Conservation (phyloP, 495 filamentous ascomycete genomes). For the Aspergillus saccharolyticus region DNA sequence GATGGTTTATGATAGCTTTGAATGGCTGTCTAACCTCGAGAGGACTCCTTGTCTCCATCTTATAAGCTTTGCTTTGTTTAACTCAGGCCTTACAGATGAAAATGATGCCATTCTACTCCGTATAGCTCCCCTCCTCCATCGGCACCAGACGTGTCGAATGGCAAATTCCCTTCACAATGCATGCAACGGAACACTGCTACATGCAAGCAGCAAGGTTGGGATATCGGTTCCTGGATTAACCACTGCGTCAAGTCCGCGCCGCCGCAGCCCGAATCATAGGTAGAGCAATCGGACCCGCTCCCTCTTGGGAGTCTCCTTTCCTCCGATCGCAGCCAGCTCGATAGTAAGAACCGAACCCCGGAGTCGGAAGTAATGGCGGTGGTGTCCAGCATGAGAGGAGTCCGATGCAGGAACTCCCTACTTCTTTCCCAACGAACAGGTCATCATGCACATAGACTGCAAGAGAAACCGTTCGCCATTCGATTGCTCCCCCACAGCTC, state of each 20-base stretch:
- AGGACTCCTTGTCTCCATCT: background rate
- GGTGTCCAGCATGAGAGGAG: background rate
- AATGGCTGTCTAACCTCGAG: background rate
- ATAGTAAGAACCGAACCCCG: background rate
- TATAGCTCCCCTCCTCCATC: too few species aligned
- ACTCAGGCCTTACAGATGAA: background rate
- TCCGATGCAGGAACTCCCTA: background rate
- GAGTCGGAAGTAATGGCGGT: background rate
- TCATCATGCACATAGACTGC: background rate
- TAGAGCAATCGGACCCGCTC: background rate
- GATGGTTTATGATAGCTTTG: background rate
- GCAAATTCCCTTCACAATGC: background rate
- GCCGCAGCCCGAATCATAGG: background rate
- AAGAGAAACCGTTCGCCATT: background rate
- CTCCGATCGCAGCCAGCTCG: slow-evolving; percentile 1
- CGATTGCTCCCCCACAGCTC: background rate
- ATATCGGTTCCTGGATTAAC: slow-evolving; percentile 11
- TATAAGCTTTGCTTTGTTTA: background rate
- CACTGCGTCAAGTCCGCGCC: background rate
- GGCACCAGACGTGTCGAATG: slow-evolving; percentile 2
- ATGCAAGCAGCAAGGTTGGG: slow-evolving; percentile 10
- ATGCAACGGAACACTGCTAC: slow-evolving; percentile 3
- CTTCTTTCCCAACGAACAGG: background rate
- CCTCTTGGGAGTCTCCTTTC: background rate
- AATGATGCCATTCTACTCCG: slow-evolving; percentile 1